A percentile compares a stretch with the other conserved stretches of the same genome.
These are phyloP conservation scores for Musa schizocarpa DNA, from an alignment of 176 grass and related monocot species.

Conservation along the genomic window DNA sequence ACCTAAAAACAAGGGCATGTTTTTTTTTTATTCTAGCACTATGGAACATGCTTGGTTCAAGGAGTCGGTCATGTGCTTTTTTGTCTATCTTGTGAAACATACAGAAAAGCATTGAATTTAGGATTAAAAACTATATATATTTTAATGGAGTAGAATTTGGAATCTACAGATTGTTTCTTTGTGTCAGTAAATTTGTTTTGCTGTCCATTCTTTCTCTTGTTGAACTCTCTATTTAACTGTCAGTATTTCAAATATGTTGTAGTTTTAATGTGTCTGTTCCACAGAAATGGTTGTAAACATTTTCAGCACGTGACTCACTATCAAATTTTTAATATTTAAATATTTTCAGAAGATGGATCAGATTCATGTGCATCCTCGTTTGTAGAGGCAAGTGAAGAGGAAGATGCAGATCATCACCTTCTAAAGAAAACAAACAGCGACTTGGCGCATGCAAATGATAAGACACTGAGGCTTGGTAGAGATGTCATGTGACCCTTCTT, in stretches of 20 bases:
- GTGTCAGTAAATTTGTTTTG: background rate
- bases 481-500: conserved; percentile 33
- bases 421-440: conserved; percentile 26
- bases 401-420: conserved; percentile 56
- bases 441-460: conserved; percentile 27
- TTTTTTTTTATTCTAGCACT: no score
- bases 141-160: background rate
- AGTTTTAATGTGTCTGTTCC: no score
- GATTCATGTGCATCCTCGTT: conserved; percentile 51
- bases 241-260: no score
- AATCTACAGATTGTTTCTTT: background rate
- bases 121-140: no score
- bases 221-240: background rate
- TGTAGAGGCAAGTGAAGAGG: conserved; percentile 46
- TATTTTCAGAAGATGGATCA: conserved; percentile 52
- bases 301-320: background rate
- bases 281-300: no score
- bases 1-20: no score
- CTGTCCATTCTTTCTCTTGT: background rate
- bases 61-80: no score
- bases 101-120: no score
- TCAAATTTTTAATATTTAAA: background rate
- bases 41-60: no score
- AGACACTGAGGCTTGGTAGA: conserved; percentile 47
- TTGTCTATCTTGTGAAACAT: no score